phyloP scores from a whole-genome alignment of 306 rosid species.

The Lagenaria siceraria region DNA sequence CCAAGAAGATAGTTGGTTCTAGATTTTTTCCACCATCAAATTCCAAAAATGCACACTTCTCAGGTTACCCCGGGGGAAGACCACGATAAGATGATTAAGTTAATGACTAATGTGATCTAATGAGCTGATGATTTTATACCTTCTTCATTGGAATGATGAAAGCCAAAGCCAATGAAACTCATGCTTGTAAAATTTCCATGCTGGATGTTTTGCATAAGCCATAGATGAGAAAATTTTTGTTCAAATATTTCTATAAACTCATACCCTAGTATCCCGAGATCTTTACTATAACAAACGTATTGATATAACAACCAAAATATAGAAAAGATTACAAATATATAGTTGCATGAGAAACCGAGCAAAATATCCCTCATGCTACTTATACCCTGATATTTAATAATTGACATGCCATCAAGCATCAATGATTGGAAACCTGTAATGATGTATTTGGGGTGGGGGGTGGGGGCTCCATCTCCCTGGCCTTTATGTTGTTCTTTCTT shows the following conservation, averaged over 20 bases:
- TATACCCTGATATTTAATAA: not conserved
- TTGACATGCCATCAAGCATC: not conserved
- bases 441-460: not conserved
- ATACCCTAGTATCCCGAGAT: not conserved
- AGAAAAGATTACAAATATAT: conserved; percentile 1
- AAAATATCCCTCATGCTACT: not conserved
- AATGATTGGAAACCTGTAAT: not conserved
- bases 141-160: not conserved
- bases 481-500: no score
- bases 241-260: not conserved
- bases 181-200: not conserved
- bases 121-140: not conserved
- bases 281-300: not conserved
- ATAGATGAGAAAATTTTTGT: not conserved
- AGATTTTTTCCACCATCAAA: not conserved
- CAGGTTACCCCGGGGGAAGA: not conserved
- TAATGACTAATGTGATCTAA: not conserved
- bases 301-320: not conserved
- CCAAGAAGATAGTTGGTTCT: not conserved
- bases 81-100: not conserved
- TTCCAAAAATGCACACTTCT: not conserved
- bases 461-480: no score
- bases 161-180: not conserved
- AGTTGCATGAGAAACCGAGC: not conserved
- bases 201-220: not conserved